Percentiles rank a stretch among this genome's conserved stretches.
These are phyloP conservation scores for Trichophyton schoenleinii DNA, from an alignment of 2,329 filamentous ascomycete genomes.

Conservation along the genomic window DNA sequence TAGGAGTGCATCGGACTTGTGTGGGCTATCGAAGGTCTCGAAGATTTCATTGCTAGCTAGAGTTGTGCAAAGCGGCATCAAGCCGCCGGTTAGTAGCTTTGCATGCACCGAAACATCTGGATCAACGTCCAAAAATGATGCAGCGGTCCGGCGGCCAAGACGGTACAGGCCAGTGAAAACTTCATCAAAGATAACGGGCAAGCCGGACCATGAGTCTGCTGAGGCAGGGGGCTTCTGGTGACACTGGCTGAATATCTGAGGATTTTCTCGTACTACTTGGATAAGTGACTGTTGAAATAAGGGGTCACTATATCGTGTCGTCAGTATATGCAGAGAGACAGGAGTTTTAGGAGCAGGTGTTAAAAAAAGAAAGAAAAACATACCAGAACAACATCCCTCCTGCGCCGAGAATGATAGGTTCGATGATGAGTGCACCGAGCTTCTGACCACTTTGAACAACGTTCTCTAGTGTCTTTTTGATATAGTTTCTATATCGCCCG, in stretches of 20 bases:
- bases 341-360: neutral
- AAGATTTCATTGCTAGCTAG: slow-evolving; percentile 64
- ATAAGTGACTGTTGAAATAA: slow-evolving; percentile 65
- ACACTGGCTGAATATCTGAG: slow-evolving; percentile 39
- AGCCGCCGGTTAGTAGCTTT: slow-evolving; percentile 69
- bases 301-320: slow-evolving; percentile 51
- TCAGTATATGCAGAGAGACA: neutral
- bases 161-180: slow-evolving; percentile 80
- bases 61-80: slow-evolving; percentile 65
- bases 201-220: slow-evolving; percentile 49
- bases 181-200: slow-evolving; percentile 73
- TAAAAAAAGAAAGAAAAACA: slow-evolving; percentile 21
- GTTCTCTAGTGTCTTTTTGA: slow-evolving; percentile 41
- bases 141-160: slow-evolving; percentile 58
- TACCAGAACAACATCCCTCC: slow-evolving; percentile 73
- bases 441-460: slow-evolving; percentile 45
- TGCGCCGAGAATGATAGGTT: slow-evolving; percentile 67
- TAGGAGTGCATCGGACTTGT: slow-evolving; percentile 66
- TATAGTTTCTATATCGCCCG: slow-evolving; percentile 47
- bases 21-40: slow-evolving; percentile 53
- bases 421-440: slow-evolving; percentile 67
- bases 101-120: slow-evolving; percentile 71
- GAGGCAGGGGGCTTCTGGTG: slow-evolving; percentile 12
- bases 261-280: slow-evolving; percentile 49
- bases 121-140: slow-evolving; percentile 54